Base-by-base conservation (phyloP, 2,329 filamentous ascomycete genomes). In the Cladophialophora exuberans region DNA sequence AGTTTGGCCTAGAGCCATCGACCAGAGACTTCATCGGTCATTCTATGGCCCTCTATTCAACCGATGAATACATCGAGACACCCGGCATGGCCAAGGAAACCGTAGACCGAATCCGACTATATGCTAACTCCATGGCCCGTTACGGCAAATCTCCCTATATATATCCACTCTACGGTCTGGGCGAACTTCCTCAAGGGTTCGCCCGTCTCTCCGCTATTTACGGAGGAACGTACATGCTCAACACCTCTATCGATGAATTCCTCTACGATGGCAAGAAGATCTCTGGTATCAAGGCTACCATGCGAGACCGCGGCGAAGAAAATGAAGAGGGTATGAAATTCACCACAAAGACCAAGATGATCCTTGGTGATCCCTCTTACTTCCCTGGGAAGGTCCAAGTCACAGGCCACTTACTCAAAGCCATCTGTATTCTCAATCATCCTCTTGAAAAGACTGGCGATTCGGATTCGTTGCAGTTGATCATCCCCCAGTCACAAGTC, bases 71-170 rank as follows among this genome's bases (percentile, higher is more conserved):
- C 77, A 86, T 96, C 69, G 84, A 81, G 63, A 74, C 81, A 61
- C 76, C 80, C 45, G 92, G 92, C 62, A 79, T 79, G 69, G 90
- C 92, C 39, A 85, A 88, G 65, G 91, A 96, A 71, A 85, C 89
- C 53, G 89, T 99, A 66, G 85, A 93, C 75, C 90, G 93, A 66
- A 97, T 99, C 72, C 85, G 90, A 64, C 83, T 99, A 42, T 99
- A 99, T 75, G 95, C 93, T 66, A 96, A 96, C 83, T 97, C 92
- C 25, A 96, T 99, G 76, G 90, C 92, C 48, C 86, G 93, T 61
- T 97, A 97, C 76, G 94, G 94, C 76, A 97, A 97, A 78, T 97
- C 92, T 10, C 95, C 94, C 41, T 99, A 97, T 80, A 97, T 99
- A 79, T 99, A 99, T 81, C 95, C 94, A 44, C 86, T 97, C 26